Percentiles rank a stretch among this genome's conserved stretches.
These are phyloP conservation scores for Entomophthora muscae DNA, from an alignment of 371 early-diverging fungal species.

Conservation along the genomic window DNA sequence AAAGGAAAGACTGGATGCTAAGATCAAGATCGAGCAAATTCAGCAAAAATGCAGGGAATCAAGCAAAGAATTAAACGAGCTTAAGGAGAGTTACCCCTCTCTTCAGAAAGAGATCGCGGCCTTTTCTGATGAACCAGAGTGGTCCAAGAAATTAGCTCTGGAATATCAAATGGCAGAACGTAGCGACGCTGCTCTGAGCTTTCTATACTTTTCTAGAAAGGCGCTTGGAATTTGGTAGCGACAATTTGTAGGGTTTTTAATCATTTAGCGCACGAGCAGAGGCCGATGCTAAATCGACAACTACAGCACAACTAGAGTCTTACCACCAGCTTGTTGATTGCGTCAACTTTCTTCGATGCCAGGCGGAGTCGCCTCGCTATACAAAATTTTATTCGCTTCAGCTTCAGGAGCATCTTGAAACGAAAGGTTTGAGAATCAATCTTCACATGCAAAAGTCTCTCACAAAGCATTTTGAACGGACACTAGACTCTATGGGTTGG, in stretches of 20 bases:
- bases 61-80: neutral
- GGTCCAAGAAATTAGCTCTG: neutral
- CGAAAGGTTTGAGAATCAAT: neutral
- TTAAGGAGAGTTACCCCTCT: neutral
- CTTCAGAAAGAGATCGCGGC: neutral
- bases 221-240: neutral
- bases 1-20: neutral
- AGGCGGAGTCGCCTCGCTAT: neutral
- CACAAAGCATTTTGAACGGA: neutral
- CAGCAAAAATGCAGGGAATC: neutral
- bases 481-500: neutral
- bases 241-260: neutral
- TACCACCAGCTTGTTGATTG: neutral
- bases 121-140: neutral
- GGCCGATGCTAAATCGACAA: neutral
- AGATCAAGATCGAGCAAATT: neutral
- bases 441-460: neutral
- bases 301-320: neutral
- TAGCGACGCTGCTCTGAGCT: neutral
- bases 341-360: neutral
- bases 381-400: neutral
- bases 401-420: neutral
- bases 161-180: neutral
- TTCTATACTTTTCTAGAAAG: neutral
- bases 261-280: neutral